phyloP scores from a whole-genome alignment of 2,329 filamentous ascomycete species.

The Phyllosticta ampelicida region DNA sequence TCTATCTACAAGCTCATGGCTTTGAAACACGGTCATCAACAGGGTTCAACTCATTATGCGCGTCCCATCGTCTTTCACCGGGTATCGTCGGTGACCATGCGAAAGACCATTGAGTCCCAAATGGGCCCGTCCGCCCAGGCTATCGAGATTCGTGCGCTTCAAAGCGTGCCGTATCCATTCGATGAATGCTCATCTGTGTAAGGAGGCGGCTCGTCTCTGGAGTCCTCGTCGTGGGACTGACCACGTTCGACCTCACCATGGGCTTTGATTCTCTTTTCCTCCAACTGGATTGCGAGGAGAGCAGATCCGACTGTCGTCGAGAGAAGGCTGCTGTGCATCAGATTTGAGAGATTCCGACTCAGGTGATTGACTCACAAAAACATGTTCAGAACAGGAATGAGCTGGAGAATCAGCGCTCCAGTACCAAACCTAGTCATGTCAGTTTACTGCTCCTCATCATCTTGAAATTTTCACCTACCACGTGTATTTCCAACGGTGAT shows the following conservation, averaged over 20 bases:
- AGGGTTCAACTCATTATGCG: neutral
- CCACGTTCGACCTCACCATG: neutral
- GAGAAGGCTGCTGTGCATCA: conserved; percentile 41
- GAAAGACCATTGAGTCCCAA: neutral
- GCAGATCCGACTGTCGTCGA: conserved; percentile 78
- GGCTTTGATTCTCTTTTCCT: conserved; percentile 39
- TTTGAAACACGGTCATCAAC: neutral
- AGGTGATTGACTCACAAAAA: conserved; percentile 48
- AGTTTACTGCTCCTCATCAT: neutral
- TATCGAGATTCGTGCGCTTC: neutral
- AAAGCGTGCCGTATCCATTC: neutral
- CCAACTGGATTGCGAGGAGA: conserved; percentile 73
- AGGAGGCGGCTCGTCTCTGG: neutral
- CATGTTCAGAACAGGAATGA: conserved; percentile 87
- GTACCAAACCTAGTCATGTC: conserved; percentile 58
- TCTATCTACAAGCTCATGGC: neutral
- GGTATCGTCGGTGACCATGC: neutral
- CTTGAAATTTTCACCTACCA: conserved; percentile 46
- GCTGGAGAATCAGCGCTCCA: conserved; percentile 69
- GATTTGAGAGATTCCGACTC: neutral
- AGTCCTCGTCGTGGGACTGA: neutral
- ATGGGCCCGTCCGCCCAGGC: neutral
- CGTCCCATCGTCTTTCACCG: neutral
- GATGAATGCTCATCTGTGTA: neutral
- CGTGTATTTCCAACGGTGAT: conserved; percentile 69